Base-by-base conservation (phyloP, 2,329 filamentous ascomycete genomes). In the Alternaria brassicicola region DNA sequence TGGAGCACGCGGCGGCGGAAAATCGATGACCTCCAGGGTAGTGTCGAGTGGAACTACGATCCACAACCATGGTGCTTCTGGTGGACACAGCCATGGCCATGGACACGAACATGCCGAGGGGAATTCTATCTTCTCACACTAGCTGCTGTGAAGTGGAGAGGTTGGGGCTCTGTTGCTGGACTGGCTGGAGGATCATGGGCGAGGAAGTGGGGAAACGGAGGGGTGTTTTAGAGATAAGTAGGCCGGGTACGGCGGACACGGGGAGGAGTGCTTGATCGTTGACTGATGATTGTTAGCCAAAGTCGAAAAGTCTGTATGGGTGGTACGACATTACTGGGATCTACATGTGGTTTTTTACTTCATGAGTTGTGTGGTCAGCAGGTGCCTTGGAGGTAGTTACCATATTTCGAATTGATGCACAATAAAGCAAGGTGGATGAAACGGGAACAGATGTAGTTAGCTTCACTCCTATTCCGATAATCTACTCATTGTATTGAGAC, bases 11-110 rank as follows among this genome's bases (percentile, higher is more conserved):
- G 54, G 48, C 0, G 62, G 60, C 13, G 39, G 52, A 12, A 62
- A 61, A 36, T 57, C 31, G 3, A 51, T 15, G 3, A 42, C 33
- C 3, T 57, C 65, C 13, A 51, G 65, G 25, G 62, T 65, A 10
- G 61, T 66, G 0, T 63, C 57, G 4, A 59, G 54, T n/a, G 65
- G 64, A 1, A 68, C 64, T 3, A 66, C 62, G 1, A 48, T 65
- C 0, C 62, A 66, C 28, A 61, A 68, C 35, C 59, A 64, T n/a
- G 57, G 61, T 13, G 45, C 54, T 6, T 41, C 43, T 13, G 28
- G 17, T 30, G 47, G 41, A 13, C 28, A 56, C 17, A n/a, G 38
- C 38, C 52, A 59, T 19, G 52, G 39, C 26, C 52, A 59, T 21
- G 52, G 28, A 0, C 39, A 52, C 21, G 55, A 52, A 48, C 47